phyloP scores from a whole-genome alignment of 208 protist species.

The Acanthamoeba castellanii region DNA sequence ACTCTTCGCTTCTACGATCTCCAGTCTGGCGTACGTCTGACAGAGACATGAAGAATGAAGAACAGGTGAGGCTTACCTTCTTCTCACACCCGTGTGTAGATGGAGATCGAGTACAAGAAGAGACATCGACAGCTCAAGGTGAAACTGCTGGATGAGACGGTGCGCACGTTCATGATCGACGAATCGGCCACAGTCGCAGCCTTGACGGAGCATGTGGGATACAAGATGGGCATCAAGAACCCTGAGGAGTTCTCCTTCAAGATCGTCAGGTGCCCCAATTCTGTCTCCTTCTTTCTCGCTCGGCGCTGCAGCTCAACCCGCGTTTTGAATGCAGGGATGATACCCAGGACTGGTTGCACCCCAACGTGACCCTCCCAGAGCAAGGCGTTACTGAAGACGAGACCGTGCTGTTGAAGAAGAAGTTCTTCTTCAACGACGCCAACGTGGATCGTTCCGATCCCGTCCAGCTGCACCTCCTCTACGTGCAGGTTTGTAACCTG shows the following conservation, averaged over 20 bases:
- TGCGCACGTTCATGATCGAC: slow-evolving; percentile 52
- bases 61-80: background rate
- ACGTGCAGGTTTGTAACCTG: slow-evolving; percentile 78
- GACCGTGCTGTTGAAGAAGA: slow-evolving; percentile 87
- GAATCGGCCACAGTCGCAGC: background rate
- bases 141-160: slow-evolving; percentile 75
- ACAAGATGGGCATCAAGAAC: slow-evolving; percentile 88
- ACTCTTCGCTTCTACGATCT: slow-evolving; percentile 89
- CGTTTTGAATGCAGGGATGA: background rate
- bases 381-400: slow-evolving; percentile 85
- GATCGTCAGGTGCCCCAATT: background rate
- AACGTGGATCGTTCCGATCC: slow-evolving; percentile 89
- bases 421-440: slow-evolving; percentile 90
- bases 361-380: slow-evolving; percentile 84
- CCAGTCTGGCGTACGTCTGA: slow-evolving; percentile 73
- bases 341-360: slow-evolving; percentile 85
- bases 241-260: slow-evolving; percentile 89
- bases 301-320: background rate
- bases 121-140: slow-evolving; percentile 88
- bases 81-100: background rate
- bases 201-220: slow-evolving; percentile 21
- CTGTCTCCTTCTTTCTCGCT: background rate
- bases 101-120: slow-evolving; percentile 86
- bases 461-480: slow-evolving; percentile 90
- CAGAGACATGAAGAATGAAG: too few species aligned